These are phyloP conservation scores for Acacia crassicarpa DNA, from an alignment of 306 rosid genomes.

Conservation along the genomic window DNA sequence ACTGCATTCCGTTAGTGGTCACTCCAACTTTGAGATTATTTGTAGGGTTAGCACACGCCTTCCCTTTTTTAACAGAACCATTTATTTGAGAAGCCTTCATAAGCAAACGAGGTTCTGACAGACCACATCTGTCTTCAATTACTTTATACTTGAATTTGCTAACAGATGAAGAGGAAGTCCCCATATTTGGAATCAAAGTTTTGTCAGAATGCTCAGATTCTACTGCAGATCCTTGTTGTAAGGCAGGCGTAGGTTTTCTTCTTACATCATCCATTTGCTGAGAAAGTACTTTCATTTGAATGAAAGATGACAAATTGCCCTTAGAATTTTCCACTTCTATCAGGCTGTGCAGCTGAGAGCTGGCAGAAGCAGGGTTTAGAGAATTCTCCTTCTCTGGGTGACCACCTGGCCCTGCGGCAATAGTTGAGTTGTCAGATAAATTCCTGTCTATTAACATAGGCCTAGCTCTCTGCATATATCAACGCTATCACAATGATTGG, in stretches of 20 bases:
- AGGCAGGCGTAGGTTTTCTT: conserved; percentile 41
- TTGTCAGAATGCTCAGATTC: conserved; percentile 44
- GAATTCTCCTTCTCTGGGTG: conserved; percentile 49
- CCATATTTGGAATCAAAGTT: conserved; percentile 34
- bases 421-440: conserved; percentile 36
- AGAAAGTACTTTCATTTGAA: conserved; percentile 48
- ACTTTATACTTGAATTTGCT: conserved; percentile 48
- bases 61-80: conserved; percentile 58
- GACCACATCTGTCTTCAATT: conserved; percentile 47
- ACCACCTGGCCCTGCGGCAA: conserved; percentile 33
- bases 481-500: conserved; percentile 16
- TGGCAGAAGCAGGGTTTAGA: conserved; percentile 44
- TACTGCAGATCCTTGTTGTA: conserved; percentile 39
- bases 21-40: conserved; percentile 44
- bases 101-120: conserved; percentile 43
- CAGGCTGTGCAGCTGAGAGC: conserved; percentile 48
- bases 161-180: conserved; percentile 32
- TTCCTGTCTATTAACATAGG: conserved; percentile 38
- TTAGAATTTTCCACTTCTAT: conserved; percentile 46
- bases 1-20: conserved; percentile 46
- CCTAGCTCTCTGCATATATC: conserved; percentile 37
- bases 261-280: conserved; percentile 59
- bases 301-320: conserved; percentile 41
- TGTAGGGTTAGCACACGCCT: conserved; percentile 45
- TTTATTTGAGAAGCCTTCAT: conserved; percentile 53